Conservation (phyloP, 176 grass and related monocot genomes). For the Avena sativa region DNA sequence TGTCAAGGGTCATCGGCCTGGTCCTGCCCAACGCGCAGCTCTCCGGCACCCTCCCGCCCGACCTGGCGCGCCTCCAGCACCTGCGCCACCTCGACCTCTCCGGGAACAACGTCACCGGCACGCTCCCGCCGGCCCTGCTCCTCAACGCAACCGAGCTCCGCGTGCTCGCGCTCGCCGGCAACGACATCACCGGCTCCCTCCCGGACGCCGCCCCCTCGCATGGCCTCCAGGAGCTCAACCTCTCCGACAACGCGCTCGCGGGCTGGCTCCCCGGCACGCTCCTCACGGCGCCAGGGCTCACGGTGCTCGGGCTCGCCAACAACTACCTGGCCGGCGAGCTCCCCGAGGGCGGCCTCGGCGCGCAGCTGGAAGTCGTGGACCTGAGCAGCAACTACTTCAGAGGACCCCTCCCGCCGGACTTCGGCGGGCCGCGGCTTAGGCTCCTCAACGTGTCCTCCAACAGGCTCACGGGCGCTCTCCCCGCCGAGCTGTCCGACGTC, state of each 20-base stretch:
- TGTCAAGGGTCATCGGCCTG: constrained; percentile 82
- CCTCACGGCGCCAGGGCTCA: constrained; percentile 53
- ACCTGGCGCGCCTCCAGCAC: constrained; percentile 75
- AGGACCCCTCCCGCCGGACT: constrained; percentile 64
- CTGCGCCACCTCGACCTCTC: constrained; percentile 93
- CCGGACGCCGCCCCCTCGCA: constrained; percentile 41
- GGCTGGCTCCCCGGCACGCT: constrained; percentile 61
- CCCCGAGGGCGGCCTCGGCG: constrained; percentile 51
- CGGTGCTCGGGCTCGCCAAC: constrained; percentile 58
- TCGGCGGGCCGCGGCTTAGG: constrained; percentile 56
- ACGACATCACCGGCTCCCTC: constrained; percentile 60
- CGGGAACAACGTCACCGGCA: constrained; percentile 65
- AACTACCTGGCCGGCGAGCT: constrained; percentile 73
- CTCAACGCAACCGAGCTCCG: constrained; percentile 76
- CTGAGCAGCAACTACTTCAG: constrained; percentile 71
- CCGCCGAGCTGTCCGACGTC: constrained; percentile 40
- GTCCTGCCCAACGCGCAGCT: constrained; percentile 72
- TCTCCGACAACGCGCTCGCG: constrained; percentile 67
- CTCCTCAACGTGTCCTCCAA: constrained; percentile 79
- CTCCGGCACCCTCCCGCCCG: constrained; percentile 47
- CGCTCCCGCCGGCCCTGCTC: constrained; percentile 55
- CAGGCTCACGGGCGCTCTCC: constrained; percentile 58
- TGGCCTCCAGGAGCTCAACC: constrained; percentile 70
- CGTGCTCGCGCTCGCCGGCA: constrained; percentile 69
- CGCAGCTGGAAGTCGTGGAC: constrained; percentile 63